A percentile compares a stretch with the other conserved stretches of the same genome.
phyloP scores from a whole-genome alignment of 768 basidiomycete genomes.

The Amanita molliuscula region DNA sequence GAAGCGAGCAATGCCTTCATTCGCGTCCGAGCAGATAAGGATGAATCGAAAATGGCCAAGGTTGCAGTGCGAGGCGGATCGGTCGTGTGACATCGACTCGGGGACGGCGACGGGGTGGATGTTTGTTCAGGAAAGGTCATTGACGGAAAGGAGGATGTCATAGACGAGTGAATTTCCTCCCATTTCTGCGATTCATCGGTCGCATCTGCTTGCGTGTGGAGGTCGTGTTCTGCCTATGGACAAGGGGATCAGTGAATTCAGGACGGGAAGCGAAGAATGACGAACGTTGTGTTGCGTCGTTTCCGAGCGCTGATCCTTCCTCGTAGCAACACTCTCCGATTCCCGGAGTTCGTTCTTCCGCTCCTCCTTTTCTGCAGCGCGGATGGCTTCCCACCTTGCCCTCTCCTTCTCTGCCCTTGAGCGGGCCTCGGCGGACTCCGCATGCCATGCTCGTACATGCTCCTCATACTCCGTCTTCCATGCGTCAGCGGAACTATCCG shows the following conservation, averaged over 20 bases:
- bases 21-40: slow-evolving; percentile 58
- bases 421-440: slow-evolving; percentile 60
- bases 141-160: slow-evolving; percentile 68
- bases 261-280: neutral
- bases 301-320: neutral
- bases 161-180: slow-evolving; percentile 59
- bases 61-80: slow-evolving; percentile 40
- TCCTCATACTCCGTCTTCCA: slow-evolving; percentile 66
- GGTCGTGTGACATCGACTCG: slow-evolving; percentile 13
- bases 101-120: slow-evolving; percentile 33
- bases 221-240: neutral
- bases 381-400: slow-evolving; percentile 58
- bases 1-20: slow-evolving; percentile 60
- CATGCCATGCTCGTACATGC: slow-evolving; percentile 61
- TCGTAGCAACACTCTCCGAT: slow-evolving; percentile 20
- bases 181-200: slow-evolving; percentile 30
- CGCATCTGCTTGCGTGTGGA: slow-evolving; percentile 7
- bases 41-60: slow-evolving; percentile 58
- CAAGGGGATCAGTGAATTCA: neutral
- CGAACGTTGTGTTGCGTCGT: neutral
- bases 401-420: slow-evolving; percentile 69
- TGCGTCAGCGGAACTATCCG: slow-evolving; percentile 17
- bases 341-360: slow-evolving; percentile 19
- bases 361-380: slow-evolving; percentile 41
- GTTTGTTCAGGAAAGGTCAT: slow-evolving; percentile 61